Base-by-base conservation (phyloP, 1,139 yeast species). In the Chernovozyma aurita region DNA sequence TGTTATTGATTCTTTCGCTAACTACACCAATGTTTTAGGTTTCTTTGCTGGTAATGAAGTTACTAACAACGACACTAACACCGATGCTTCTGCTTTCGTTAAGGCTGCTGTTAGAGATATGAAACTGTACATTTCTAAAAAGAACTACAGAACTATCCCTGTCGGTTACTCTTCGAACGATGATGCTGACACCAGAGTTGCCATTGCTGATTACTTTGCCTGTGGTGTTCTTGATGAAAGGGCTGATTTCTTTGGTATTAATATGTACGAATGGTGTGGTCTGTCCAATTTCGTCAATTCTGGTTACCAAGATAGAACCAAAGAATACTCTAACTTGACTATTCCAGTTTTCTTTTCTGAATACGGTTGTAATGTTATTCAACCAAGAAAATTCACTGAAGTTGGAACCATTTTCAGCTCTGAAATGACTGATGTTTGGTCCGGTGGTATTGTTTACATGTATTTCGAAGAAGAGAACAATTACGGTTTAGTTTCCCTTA, bases 111-210 rank as follows among this genome's bases (percentile, higher is more conserved):
- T 86, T 50, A 81, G 97, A 61, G 97, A 90, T 59, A 81, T 85
- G 72, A 88, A 86, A 63, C 77, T 78, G 48, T 88, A 90, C 59
- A 86, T 90, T 44, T 63, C 71, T 13, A 67, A 73, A 39, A 49
- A 55, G 45, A 78, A 84, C 48, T 76, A 83, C 54, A 78, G 97
- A 59, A 56, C 70, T 9, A 83, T 88, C 40, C 96, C 95, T 3
- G 94, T 90, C 30, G 97, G 97, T 35, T 90, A 88, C 60, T 84
- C 95, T 11, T 92, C 96, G 31, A 95, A 95, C 34, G 95, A 88
- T 59, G 95, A 83, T 50, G 65, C 65, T 40, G 73, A 72, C 21
- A 74, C 83, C 47, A 77, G 96, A 58, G 63, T 74, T 39, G 85
- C 87, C 27, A 78, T 92, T 44, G 85, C 87, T 59, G 83, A 81